Evolutionary conservation across 441 rosid species (phyloP).

Genomic region (Gossypium schwendimanii): DNA sequence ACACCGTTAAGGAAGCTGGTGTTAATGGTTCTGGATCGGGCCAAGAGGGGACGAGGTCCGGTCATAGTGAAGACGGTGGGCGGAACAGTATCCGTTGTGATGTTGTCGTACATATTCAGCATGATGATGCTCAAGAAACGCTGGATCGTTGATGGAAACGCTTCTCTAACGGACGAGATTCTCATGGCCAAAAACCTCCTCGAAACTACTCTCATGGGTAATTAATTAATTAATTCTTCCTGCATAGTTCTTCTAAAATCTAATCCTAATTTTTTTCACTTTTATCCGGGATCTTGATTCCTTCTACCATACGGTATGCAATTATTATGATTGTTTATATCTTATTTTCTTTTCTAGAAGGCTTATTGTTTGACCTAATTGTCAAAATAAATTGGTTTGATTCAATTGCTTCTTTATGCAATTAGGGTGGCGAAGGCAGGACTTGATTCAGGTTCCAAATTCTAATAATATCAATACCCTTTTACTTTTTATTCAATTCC

Average conservation of each 20-base stretch:
- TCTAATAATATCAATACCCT: background rate
- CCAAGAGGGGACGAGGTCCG: slow-evolving; percentile 66
- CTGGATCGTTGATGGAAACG: slow-evolving; percentile 40
- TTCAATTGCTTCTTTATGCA: background rate
- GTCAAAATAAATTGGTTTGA: background rate
- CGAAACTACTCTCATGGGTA: slow-evolving; percentile 66
- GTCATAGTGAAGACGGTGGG: slow-evolving; percentile 50
- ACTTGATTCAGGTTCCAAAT: background rate
- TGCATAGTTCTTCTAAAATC: background rate
- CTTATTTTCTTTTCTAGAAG: background rate
- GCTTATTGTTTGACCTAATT: background rate
- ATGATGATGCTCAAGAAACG: slow-evolving; percentile 48
- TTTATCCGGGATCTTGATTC: too few species aligned
- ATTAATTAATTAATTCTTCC: background rate
- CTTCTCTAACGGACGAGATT: slow-evolving; percentile 57
- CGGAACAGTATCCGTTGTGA: slow-evolving; percentile 37
- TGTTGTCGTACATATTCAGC: slow-evolving; percentile 43
- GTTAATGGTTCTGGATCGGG: slow-evolving; percentile 42
- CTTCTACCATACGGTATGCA: too few species aligned
- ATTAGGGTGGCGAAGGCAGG: background rate
- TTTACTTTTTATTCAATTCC: background rate
- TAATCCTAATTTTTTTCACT: background rate
- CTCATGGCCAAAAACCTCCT: slow-evolving; percentile 48
- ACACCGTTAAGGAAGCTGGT: slow-evolving; percentile 59
- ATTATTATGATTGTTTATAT: too few species aligned